These are phyloP conservation scores for Capronia coronata DNA, from an alignment of 2,329 filamentous ascomycete species.

Conservation along the genomic window DNA sequence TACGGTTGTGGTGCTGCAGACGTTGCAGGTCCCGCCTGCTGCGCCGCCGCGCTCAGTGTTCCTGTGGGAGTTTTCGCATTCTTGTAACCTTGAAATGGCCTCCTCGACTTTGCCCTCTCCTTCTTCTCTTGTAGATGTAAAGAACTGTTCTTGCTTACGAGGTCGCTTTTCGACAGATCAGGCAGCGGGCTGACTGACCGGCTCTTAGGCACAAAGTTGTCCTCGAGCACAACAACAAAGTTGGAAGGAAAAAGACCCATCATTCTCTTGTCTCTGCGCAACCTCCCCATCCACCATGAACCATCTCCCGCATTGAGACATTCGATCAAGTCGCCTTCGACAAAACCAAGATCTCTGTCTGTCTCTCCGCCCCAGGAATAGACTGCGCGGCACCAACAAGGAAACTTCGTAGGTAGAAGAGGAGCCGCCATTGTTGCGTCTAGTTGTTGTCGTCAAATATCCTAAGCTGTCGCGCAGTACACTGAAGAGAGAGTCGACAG, in stretches of 20 bases:
- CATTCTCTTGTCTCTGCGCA: conserved; percentile 82
- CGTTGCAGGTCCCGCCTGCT: conserved; percentile 4
- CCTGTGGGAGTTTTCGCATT: conserved; percentile 38
- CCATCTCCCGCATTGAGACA: conserved; percentile 96
- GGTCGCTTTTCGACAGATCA: conserved; percentile 41
- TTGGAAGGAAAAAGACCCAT: conserved; percentile 94
- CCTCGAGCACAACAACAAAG: conserved; percentile 84
- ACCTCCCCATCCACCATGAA: conserved; percentile 93
- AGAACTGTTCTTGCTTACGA: conserved; percentile 28
- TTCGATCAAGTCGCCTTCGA: conserved; percentile 96
- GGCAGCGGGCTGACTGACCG: conserved; percentile 49
- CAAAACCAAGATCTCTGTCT: conserved; percentile 89
- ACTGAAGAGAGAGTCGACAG: conserved; percentile 2
- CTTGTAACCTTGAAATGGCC: conserved; percentile 59
- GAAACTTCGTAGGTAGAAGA: conserved; percentile 67
- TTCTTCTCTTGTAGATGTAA: conserved; percentile 37
- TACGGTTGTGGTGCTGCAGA: conserved; percentile 31
- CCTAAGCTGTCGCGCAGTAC: conserved; percentile 4
- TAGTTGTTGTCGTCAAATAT: neutral
- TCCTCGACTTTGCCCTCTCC: conserved; percentile 54
- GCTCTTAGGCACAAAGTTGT: conserved; percentile 68
- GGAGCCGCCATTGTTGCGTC: conserved; percentile 32
- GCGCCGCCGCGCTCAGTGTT: conserved; percentile 28
- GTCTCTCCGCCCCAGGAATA: conserved; percentile 96
- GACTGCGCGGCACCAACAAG: conserved; percentile 83